Percentiles rank a stretch among this genome's conserved stretches.
Conservation (phyloP, 768 basidiomycete genomes). For the Austroboletus festivus region DNA sequence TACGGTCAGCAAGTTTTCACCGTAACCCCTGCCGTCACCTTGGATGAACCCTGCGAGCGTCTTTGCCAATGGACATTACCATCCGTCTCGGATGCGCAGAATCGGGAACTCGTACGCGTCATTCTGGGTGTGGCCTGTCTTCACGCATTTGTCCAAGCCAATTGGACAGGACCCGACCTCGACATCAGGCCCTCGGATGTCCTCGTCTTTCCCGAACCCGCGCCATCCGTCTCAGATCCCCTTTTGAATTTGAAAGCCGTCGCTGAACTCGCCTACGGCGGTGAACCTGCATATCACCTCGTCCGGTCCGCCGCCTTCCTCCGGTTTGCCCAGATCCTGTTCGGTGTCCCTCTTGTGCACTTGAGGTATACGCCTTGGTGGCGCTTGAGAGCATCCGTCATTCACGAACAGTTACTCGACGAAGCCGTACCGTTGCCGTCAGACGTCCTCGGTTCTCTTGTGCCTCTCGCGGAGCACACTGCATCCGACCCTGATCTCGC, state of each 20-base stretch:
- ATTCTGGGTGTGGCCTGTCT: conserved; percentile 73
- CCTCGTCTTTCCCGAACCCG: conserved; percentile 34
- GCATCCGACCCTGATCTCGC: conserved; percentile 58
- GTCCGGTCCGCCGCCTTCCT: conserved; percentile 66
- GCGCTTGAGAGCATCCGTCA: conserved; percentile 66
- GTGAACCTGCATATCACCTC: conserved; percentile 97
- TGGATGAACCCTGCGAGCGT: conserved; percentile 38
- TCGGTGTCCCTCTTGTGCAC: conserved; percentile 49
- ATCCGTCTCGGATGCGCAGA: conserved; percentile 33
- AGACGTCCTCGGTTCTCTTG: conserved; percentile 39
- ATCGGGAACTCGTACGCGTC: conserved; percentile 56
- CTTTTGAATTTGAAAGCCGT: conserved; percentile 63
- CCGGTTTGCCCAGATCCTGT: conserved; percentile 68
- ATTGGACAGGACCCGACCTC: conserved; percentile 95
- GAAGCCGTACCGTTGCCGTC: conserved; percentile 67
- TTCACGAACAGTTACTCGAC: conserved; percentile 78
- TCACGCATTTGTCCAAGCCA: conserved; percentile 87
- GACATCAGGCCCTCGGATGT: conserved; percentile 46
- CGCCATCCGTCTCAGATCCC: conserved; percentile 40
- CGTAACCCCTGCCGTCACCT: conserved; percentile 27
- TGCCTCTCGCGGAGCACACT: conserved; percentile 39
- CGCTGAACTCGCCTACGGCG: conserved; percentile 73
- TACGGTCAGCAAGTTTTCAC: conserved; percentile 41
- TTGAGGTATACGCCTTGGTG: conserved; percentile 68
- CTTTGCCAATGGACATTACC: conserved; percentile 33